Conservation (phyloP, 768 basidiomycete species). For the Nevesoporus exiguus region DNA sequence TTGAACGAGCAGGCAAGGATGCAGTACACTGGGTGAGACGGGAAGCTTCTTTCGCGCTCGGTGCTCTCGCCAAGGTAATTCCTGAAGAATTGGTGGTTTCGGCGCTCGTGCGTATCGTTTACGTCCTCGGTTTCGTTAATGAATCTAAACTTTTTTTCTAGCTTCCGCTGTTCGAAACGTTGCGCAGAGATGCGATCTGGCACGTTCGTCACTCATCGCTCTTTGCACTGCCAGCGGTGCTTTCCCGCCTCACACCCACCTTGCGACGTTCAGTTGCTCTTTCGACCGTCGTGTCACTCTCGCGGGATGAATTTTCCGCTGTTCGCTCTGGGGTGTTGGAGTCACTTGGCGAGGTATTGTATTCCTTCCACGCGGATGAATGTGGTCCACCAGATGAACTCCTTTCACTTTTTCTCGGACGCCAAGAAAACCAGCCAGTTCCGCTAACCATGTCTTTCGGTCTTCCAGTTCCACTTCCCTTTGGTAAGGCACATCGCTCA, state of each 20-base stretch:
- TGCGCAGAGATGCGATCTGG: conserved; percentile 67
- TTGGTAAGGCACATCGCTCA: conserved; percentile 17
- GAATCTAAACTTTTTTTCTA: conserved; percentile 32
- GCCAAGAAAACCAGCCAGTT: conserved; percentile 40
- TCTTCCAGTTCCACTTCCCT: conserved; percentile 5
- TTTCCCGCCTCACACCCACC: conserved; percentile 56
- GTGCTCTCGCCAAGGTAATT: conserved; percentile 83
- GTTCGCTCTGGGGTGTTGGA: conserved; percentile 84
- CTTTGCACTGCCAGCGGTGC: conserved; percentile 79
- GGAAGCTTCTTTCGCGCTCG: conserved; percentile 86
- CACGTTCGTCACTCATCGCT: conserved; percentile 87
- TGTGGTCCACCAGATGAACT: conserved; percentile 71
- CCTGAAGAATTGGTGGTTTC: conserved; percentile 66
- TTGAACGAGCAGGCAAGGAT: conserved; percentile 64
- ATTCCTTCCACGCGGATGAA: conserved; percentile 66
- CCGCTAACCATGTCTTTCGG: conserved; percentile 25
- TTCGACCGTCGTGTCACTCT: conserved; percentile 59
- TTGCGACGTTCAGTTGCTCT: conserved; percentile 64
- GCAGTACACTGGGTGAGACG: conserved; percentile 74
- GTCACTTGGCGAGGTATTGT: conserved; percentile 84
- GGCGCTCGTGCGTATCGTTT: conserved; percentile 50
- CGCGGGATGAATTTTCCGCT: conserved; percentile 55
- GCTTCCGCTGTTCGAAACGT: conserved; percentile 76
- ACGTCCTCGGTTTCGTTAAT: neutral
- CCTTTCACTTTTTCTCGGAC: conserved; percentile 72